Conservation (phyloP, 768 basidiomycete genomes). For the Lactarius deliciosus region DNA sequence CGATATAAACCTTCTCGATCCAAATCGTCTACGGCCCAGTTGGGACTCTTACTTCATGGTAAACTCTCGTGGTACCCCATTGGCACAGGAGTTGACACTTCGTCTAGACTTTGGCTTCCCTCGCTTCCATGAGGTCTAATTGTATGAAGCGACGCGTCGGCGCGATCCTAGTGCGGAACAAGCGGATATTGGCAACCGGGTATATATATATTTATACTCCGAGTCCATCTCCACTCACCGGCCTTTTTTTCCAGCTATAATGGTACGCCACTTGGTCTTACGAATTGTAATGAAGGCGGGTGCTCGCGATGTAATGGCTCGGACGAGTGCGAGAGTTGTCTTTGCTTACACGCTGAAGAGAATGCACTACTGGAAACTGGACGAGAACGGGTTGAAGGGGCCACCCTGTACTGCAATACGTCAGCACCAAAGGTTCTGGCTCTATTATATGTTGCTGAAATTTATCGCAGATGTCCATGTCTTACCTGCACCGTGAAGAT, state of each 20-base stretch:
- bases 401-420: slow-evolving; percentile 99
- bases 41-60: slow-evolving; percentile 99
- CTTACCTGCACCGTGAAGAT: slow-evolving; percentile 97
- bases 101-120: slow-evolving; percentile 76
- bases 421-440: slow-evolving; percentile 41
- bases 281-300: slow-evolving; percentile 91
- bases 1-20: slow-evolving; percentile 62
- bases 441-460: slow-evolving; percentile 17
- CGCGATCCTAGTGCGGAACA: slow-evolving; percentile 85
- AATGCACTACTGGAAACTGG: slow-evolving; percentile 96
- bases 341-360: slow-evolving; percentile 97
- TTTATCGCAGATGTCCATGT: slow-evolving; percentile 81
- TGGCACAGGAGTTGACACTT: slow-evolving; percentile 11
- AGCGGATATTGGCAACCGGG: slow-evolving; percentile 79
- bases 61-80: slow-evolving; percentile 28
- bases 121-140: slow-evolving; percentile 88
- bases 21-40: slow-evolving; percentile 75
- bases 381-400: slow-evolving; percentile 79
- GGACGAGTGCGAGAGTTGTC: slow-evolving; percentile 65
- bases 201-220: slow-evolving; percentile 38
- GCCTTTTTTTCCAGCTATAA: slow-evolving; percentile 67
- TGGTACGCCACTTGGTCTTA: slow-evolving; percentile 88
- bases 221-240: slow-evolving; percentile 7
- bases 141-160: slow-evolving; percentile 98
- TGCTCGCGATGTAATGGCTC: slow-evolving; percentile 76